Evolutionary conservation across 768 basidiomycete species (phyloP).

Genomic region (Filobasidium floriforme): DNA sequence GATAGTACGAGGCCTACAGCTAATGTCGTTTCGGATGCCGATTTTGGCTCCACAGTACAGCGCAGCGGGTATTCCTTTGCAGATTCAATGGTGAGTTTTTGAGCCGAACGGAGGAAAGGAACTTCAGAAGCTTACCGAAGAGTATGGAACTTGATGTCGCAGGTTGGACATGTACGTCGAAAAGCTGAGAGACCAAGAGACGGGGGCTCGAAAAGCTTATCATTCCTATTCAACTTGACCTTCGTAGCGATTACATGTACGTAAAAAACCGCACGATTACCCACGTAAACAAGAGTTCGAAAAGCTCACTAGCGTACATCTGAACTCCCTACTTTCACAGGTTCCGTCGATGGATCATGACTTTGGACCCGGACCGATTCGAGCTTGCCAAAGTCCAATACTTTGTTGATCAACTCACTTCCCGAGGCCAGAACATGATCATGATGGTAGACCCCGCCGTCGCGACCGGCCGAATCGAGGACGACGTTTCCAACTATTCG

Average conservation of each 20-base stretch:
- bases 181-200: no score
- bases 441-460: conserved; percentile 57
- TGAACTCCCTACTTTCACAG: no score
- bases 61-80: conserved; percentile 65
- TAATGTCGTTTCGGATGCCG: neutral
- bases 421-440: conserved; percentile 19
- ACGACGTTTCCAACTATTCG: conserved; percentile 44
- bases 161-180: no score
- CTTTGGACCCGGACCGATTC: conserved; percentile 62
- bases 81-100: conserved; percentile 49
- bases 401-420: conserved; percentile 48
- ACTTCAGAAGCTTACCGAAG: no score
- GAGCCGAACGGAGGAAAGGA: no score
- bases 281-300: no score
- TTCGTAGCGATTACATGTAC: conserved; percentile 28
- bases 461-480: conserved; percentile 41
- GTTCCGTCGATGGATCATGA: conserved; percentile 56
- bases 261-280: no score
- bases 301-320: no score
- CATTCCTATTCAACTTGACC: no score
- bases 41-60: conserved; percentile 10
- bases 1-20: neutral
- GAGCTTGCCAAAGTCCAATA: conserved; percentile 59
- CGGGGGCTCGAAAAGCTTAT: no score
- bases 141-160: no score